Evolutionary conservation across 345 rosid genomes (phyloP), one percentile per base, ranked within the genome.

Genomic region (Gossypium longicalyx): DNA sequence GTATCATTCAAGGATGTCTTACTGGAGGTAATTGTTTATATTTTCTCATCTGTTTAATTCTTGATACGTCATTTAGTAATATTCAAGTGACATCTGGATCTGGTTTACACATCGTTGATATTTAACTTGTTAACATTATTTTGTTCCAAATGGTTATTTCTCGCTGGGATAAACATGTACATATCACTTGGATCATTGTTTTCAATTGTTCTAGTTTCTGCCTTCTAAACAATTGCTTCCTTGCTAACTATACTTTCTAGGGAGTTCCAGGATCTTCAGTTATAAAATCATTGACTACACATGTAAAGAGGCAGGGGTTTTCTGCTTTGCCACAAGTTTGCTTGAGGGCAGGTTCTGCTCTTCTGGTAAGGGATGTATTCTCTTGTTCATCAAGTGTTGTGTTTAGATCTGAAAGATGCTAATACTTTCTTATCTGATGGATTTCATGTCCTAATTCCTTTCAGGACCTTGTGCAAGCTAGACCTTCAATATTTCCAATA

Each of bases 401-500:
- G 48, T 49, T 29, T 45, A 38, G 52, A 22, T 57, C 2, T 47
- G 56, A 9, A 53, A 12, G 64, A 49, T 1, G 19, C 45, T 60
- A 53, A 61, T 65, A 59, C 54, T 2, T 54, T 15, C 17, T 76
- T 56, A 20, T 71, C 53, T 20, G 16, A 15, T 56, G 49, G 25
- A 43, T 65, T 52, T 77, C 25, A 54, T 76, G 1, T 53, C 68
- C 53, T 41, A 22, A 17, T 74, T 76, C 76, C 78, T 78, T 82
- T 74, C 85, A 93, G 99, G 99, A 93, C 77, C 84, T 93, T 79
- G 66, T 95, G 78, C 97, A 91, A 74, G 80, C 82, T 71, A 90
- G 87, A 78, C 82, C 91, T 73, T 75, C 85, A 15, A 86, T 87
- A 81, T 88, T 87, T 85, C 98, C 97, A 20, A 76, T 90, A 74